Base-by-base conservation (phyloP, 768 basidiomycete genomes). In the Macrolepiota fuliginosa region DNA sequence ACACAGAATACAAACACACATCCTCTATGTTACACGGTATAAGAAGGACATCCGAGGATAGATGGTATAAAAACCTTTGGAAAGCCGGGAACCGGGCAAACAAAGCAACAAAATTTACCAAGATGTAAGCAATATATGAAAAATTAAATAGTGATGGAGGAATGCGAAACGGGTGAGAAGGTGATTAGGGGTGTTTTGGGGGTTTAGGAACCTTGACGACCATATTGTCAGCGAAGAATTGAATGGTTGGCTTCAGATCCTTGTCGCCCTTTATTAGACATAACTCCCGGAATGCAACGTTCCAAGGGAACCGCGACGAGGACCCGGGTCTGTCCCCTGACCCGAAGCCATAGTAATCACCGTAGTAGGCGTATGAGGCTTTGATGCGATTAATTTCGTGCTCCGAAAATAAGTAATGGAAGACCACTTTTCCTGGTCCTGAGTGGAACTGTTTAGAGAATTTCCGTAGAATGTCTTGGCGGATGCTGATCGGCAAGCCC, bases 331-430 rank as follows among this genome's bases (percentile, higher is more conserved):
- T 39, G 74, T 67, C 29, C 29, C 29, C 29, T 32, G 29, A 32
- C 29, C 7, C 7, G 29, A 32, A 32, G 3, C 29, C 29, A 7
- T 32, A 32, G 25, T 52, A 69, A 57, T 79, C 79, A 55, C 74
- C 74, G 10, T 68, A 42, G 66, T 86, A 87, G 0, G 84, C 85
- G 65, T 80, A 87, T 13, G 86, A 86, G 2, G 86, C 86, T 63
- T 77, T 78, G 52, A 85, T 61, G 2, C 73, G 68, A 13, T 68
- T 65, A 2, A 81, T 61, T 25, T 75, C 70, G 35, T 73, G 68
- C 17, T 71, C 66, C 11, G 75, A 63, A 25, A 22, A 49, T 37
- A 61, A 15, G 55, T 76, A 74, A 58, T 69, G 68, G 64, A 74
- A 63, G 56, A 66, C 66, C 24, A 25, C 64, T 13, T 66, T 62